Conservation (phyloP, 768 basidiomycete genomes). For the Lactifluus echinatus region DNA sequence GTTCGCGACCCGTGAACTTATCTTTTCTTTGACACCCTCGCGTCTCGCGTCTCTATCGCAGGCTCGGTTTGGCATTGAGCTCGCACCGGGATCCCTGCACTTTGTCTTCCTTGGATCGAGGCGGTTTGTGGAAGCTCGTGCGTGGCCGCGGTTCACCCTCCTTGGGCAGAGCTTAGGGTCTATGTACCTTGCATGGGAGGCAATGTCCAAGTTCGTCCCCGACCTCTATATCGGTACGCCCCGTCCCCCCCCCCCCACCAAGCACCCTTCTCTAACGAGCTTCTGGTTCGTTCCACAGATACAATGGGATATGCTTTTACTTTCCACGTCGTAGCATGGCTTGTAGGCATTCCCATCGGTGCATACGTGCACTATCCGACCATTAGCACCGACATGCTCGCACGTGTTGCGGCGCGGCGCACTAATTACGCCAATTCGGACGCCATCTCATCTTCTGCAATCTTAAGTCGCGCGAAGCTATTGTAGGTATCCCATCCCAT, state of each 20-base stretch:
- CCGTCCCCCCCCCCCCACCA: not conserved
- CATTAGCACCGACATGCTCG: constrained; percentile 90
- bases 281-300: constrained; percentile 39
- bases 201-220: constrained; percentile 67
- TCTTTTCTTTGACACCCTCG: not conserved
- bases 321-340: constrained; percentile 61
- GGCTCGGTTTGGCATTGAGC: constrained; percentile 73
- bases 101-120: constrained; percentile 77
- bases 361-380: constrained; percentile 97
- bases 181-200: constrained; percentile 76
- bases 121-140: constrained; percentile 63
- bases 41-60: constrained; percentile 24
- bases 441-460: constrained; percentile 42
- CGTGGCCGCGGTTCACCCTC: constrained; percentile 88
- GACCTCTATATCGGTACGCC: constrained; percentile 82
- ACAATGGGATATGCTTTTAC: constrained; percentile 98
- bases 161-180: constrained; percentile 88
- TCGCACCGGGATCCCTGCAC: constrained; percentile 56
- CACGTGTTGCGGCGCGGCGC: constrained; percentile 55
- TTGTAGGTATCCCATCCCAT: constrained; percentile 34
- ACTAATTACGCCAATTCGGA: constrained; percentile 56
- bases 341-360: constrained; percentile 65
- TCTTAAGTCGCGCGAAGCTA: constrained; percentile 55
- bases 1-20: not conserved
- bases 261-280: not conserved